phyloP scores from a whole-genome alignment of 352 stramenopile genomes.

The Phytophthora ramorum region DNA sequence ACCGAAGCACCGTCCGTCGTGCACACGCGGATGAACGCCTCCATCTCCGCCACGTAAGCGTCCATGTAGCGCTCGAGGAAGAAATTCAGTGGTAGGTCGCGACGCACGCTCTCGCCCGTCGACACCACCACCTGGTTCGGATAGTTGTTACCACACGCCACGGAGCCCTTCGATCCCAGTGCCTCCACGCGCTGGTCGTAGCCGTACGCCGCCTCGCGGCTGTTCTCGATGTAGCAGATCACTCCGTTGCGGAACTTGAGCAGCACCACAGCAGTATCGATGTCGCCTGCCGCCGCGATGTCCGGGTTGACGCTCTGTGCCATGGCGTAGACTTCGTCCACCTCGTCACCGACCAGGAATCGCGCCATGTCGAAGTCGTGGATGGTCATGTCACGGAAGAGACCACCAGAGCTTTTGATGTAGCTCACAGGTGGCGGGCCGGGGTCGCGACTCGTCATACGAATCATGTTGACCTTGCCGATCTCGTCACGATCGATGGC shows the following conservation, averaged over 20 bases:
- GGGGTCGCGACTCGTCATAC: conserved; percentile 74
- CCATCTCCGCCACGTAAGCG: conserved; percentile 77
- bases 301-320: conserved; percentile 59
- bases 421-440: conserved; percentile 51
- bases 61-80: conserved; percentile 96
- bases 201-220: conserved; percentile 92
- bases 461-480: conserved; percentile 87
- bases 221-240: conserved; percentile 95
- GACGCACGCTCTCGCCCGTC: conserved; percentile 47
- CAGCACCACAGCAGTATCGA: conserved; percentile 92
- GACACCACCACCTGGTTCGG: conserved; percentile 86
- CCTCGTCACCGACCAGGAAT: conserved; percentile 85
- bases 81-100: conserved; percentile 95
- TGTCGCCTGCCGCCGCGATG: conserved; percentile 84
- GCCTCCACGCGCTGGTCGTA: conserved; percentile 96
- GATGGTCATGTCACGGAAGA: conserved; percentile 97
- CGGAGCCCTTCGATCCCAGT: conserved; percentile 92
- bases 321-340: conserved; percentile 77
- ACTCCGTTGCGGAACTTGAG: conserved; percentile 92
- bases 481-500: conserved; percentile 90
- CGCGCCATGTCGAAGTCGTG: conserved; percentile 87
- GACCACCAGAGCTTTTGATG: conserved; percentile 80
- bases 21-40: conserved; percentile 72
- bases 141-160: conserved; percentile 93
- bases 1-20: conserved; percentile 41